A percentile compares a stretch with the other conserved stretches of the same genome.
Conservation (phyloP, 2,329 filamentous ascomycete species). For the Colletotrichum sojae region DNA sequence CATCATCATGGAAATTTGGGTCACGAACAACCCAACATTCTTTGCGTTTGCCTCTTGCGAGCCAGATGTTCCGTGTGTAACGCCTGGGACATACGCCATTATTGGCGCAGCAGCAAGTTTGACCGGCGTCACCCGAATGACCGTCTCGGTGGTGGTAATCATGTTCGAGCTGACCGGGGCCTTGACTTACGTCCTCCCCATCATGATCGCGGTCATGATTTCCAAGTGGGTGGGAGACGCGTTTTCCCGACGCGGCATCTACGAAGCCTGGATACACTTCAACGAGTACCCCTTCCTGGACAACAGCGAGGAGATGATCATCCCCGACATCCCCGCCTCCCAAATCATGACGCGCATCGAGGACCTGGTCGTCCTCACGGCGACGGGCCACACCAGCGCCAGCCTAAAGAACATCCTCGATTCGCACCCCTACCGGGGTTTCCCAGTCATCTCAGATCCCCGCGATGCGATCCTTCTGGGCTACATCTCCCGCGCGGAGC, state of each 20-base stretch:
- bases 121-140: slow-evolving; percentile 94
- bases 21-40: slow-evolving; percentile 81
- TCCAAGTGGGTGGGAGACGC: slow-evolving; percentile 99
- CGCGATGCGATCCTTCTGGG: slow-evolving; percentile 86
- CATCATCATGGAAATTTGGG: slow-evolving; percentile 90
- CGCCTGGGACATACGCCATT: slow-evolving; percentile 95
- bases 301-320: slow-evolving; percentile 81
- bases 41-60: slow-evolving; percentile 86
- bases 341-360: slow-evolving; percentile 95
- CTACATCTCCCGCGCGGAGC: slow-evolving; percentile 93
- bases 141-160: slow-evolving; percentile 97
- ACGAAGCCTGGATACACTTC: slow-evolving; percentile 97
- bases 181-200: slow-evolving; percentile 94
- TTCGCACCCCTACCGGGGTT: slow-evolving; percentile 86
- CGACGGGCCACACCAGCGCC: slow-evolving; percentile 88
- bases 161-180: slow-evolving; percentile 99
- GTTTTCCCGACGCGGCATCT: slow-evolving; percentile 92
- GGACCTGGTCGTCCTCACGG: slow-evolving; percentile 89
- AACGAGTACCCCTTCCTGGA: slow-evolving; percentile 97
- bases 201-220: slow-evolving; percentile 99
- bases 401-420: slow-evolving; percentile 80
- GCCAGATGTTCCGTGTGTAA: slow-evolving; percentile 89
- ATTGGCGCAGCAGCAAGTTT: slow-evolving; percentile 96
- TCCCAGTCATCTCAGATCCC: slow-evolving; percentile 87
- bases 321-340: slow-evolving; percentile 88